Base-by-base conservation (phyloP, 129 eudicot species). In the Flaveria sonorensis region DNA sequence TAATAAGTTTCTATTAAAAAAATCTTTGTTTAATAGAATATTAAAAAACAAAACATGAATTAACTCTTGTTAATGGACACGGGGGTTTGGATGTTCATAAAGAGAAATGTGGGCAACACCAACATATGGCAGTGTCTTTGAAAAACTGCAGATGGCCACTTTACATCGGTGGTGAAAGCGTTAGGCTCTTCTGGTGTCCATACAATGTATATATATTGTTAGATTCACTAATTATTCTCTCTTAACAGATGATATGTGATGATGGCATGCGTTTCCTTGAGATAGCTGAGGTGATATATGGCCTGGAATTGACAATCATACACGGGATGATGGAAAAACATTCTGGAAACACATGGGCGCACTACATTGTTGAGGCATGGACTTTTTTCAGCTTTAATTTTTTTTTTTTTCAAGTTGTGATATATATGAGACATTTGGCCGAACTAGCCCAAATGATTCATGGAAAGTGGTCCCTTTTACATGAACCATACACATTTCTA, bases 271-370 rank as follows among this genome's bases (percentile, higher is more conserved):
- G 87, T 40, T 90, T 93, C 81, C 90, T 88, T 23, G 97, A 93
- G 77, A 91, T 93, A 71, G 88, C 96, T 14, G 97, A 89, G 85
- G 97, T 90, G 52, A 87, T 93, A 67, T 87, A 83, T 66, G 91
- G 87, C 28, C 51, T 93, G 70, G 77, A 87, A 16, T 61, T 93
- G 71, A 89, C 89, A 23, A 87, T 93, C 65, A 74, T 90, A 81
- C 86, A 86, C 28, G 97, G 98, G 10, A 81, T 73, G 65, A 88
- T 84, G 86, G 96, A 89, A 48, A 81, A 76, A 46, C 84, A 72
- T 36, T 74, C 78, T 0, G 88, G 73, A 43, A 66, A 62, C 75
- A 85, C 88, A 30, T 91, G 92, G 96, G 98, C 97, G 10, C 88
- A 80, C 76, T 93, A 90, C 70, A 66, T 90, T 74, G 89, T 93